Conservation (phyloP, 2,329 filamentous ascomycete species). For the Penicillium sp. region DNA sequence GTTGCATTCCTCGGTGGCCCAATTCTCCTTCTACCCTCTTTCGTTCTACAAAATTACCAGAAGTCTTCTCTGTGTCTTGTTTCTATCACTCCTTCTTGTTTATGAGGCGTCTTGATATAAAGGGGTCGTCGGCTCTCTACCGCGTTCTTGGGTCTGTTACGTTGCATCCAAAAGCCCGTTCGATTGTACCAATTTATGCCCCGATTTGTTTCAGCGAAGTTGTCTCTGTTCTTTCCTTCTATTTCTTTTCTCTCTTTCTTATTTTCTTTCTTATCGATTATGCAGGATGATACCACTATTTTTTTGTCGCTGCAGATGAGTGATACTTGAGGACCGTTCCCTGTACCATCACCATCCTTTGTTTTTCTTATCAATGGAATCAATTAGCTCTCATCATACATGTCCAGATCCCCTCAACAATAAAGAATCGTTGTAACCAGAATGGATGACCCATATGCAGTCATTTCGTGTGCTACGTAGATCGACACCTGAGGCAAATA, state of each 20-base stretch:
- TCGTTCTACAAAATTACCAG: neutral
- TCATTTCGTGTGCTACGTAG: neutral
- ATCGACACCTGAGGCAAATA: slow-evolving; percentile 24
- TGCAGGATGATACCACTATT: slow-evolving; percentile 39
- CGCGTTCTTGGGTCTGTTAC: slow-evolving; percentile 18
- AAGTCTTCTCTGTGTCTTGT: slow-evolving; percentile 2
- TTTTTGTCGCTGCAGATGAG: slow-evolving; percentile 23
- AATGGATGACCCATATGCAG: neutral
- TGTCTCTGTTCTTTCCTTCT: neutral
- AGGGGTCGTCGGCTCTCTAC: slow-evolving; percentile 18
- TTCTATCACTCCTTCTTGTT: slow-evolving; percentile 12
- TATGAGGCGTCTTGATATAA: slow-evolving; percentile 21
- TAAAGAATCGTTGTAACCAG: neutral
- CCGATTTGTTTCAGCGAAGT: slow-evolving; percentile 26
- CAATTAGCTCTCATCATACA: neutral
- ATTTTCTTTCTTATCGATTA: slow-evolving; percentile 21
- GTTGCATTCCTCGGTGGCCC: slow-evolving; percentile 30
- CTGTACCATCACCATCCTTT: slow-evolving; percentile 19
- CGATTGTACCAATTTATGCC: slow-evolving; percentile 21
- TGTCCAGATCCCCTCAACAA: neutral
- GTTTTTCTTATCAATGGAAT: slow-evolving; percentile 1
- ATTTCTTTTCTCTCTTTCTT: slow-evolving; percentile 3
- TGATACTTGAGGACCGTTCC: slow-evolving; percentile 18
- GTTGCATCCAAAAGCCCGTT: slow-evolving; percentile 25
- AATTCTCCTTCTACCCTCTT: slow-evolving; percentile 9